These are phyloP conservation scores for Chlorella sp. DNA, from an alignment of 139 green algal species.

Conservation along the genomic window DNA sequence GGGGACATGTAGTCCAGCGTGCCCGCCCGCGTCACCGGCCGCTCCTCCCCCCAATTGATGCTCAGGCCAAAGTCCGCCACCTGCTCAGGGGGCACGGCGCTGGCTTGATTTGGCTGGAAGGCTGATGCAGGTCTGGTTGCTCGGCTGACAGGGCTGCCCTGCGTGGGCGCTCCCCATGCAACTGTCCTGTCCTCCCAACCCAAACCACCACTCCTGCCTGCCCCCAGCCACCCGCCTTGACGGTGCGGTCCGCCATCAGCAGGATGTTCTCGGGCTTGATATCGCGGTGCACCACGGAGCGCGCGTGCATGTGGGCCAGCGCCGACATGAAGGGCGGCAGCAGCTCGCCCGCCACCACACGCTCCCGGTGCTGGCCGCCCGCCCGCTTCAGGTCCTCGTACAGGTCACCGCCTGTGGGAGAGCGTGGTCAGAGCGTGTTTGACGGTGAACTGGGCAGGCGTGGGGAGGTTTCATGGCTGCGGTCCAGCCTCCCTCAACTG, in stretches of 20 bases:
- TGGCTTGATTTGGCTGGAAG: neutral
- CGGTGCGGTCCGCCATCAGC: slow-evolving; percentile 48
- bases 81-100: slow-evolving; percentile 40
- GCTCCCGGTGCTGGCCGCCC: slow-evolving; percentile 68
- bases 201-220: neutral
- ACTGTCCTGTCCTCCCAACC: neutral
- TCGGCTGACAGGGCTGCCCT: neutral
- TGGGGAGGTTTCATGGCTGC: neutral
- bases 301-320: slow-evolving; percentile 72
- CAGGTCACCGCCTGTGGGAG: slow-evolving; percentile 69
- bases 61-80: slow-evolving; percentile 73
- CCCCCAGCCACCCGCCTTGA: slow-evolving; percentile 36
- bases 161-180: neutral
- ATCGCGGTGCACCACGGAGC: slow-evolving; percentile 73
- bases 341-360: slow-evolving; percentile 52
- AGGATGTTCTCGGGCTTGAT: slow-evolving; percentile 93
- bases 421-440: neutral
- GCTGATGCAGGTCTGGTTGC: too few species aligned
- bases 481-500: neutral
- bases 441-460: too few species aligned
- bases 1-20: slow-evolving; percentile 50
- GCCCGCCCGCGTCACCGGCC: slow-evolving; percentile 58
- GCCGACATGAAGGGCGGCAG: slow-evolving; percentile 80
- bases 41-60: slow-evolving; percentile 57
- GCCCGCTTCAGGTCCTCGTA: slow-evolving; percentile 77